Evolutionary conservation across 2,329 filamentous ascomycete species (phyloP).

Genomic region (Cryphonectria nitschkei): DNA sequence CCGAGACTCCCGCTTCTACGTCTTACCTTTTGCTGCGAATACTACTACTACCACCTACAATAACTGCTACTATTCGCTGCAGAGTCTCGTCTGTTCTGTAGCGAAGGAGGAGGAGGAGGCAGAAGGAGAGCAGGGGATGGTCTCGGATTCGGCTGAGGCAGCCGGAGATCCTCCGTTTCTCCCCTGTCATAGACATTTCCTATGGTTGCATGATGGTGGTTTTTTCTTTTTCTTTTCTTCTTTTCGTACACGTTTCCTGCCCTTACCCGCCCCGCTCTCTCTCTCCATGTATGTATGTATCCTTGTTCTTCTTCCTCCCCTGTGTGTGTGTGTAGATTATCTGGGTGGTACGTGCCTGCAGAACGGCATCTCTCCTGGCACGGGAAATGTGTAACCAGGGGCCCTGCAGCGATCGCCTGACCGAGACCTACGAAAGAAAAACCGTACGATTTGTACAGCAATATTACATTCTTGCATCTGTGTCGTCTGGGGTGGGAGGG

Average conservation of each 20-base stretch:
- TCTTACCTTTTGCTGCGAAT: too few species aligned
- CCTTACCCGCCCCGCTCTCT: too few species aligned
- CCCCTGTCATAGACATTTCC: neutral
- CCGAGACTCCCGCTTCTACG: neutral
- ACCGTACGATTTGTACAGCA: neutral
- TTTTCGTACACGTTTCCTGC: neutral
- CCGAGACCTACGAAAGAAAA: neutral
- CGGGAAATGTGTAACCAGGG: neutral
- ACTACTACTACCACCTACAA: neutral
- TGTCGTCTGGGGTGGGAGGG: neutral
- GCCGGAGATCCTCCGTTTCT: constrained; percentile 1
- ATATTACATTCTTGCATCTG: neutral
- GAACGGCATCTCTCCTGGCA: neutral
- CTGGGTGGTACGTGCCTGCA: neutral
- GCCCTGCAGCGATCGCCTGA: neutral
- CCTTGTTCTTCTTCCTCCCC: too few species aligned
- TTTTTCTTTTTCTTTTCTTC: neutral
- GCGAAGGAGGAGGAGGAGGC: neutral
- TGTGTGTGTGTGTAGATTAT: too few species aligned
- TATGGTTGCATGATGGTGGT: neutral
- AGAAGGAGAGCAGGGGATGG: neutral
- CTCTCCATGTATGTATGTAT: too few species aligned
- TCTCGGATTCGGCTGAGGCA: constrained; percentile 5
- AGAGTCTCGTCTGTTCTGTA: neutral
- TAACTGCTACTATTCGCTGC: neutral